Evolutionary conservation across 164 flowering plant species (phyloP).

Genomic region (Santalum album): DNA sequence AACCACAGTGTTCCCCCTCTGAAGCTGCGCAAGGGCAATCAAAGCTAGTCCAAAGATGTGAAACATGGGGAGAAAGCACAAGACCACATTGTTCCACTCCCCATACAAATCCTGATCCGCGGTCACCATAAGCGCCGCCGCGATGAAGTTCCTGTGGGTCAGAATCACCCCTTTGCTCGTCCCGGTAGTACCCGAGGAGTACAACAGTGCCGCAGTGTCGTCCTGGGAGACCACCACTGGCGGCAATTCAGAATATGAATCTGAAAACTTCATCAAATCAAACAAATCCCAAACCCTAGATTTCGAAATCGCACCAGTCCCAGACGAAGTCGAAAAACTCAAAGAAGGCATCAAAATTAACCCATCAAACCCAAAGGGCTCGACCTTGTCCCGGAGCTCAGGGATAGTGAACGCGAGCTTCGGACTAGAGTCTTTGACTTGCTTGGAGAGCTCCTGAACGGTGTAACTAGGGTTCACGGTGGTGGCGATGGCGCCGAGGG

Average conservation of each 20-base stretch:
- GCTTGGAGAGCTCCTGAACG: constrained; percentile 40
- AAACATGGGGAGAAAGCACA: constrained; percentile 67
- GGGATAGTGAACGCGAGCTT: constrained; percentile 26
- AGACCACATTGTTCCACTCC: constrained; percentile 35
- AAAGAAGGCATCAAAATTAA: constrained; percentile 38
- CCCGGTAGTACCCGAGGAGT: constrained; percentile 85
- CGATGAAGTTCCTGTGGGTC: constrained; percentile 64
- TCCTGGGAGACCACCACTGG: constrained; percentile 43
- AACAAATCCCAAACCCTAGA: constrained; percentile 29
- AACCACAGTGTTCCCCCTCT: constrained; percentile 52
- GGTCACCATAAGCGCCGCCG: constrained; percentile 60
- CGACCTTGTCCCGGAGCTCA: constrained; percentile 19
- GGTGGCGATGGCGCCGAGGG: constrained; percentile 55
- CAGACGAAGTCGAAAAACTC: background rate
- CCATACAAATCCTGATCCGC: constrained; percentile 51
- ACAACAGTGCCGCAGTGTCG: constrained; percentile 65
- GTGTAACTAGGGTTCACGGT: constrained; percentile 61
- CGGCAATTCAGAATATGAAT: constrained; percentile 9
- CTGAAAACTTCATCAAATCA: constrained; percentile 17
- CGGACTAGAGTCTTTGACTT: constrained; percentile 22
- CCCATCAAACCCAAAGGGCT: constrained; percentile 23
- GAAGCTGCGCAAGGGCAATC: constrained; percentile 49
- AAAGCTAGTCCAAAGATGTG: constrained; percentile 73
- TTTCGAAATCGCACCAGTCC: constrained; percentile 1
- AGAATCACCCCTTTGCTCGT: constrained; percentile 60